These are phyloP conservation scores for Xylaria telfairii DNA, from an alignment of 495 filamentous ascomycete genomes.

Conservation along the genomic window DNA sequence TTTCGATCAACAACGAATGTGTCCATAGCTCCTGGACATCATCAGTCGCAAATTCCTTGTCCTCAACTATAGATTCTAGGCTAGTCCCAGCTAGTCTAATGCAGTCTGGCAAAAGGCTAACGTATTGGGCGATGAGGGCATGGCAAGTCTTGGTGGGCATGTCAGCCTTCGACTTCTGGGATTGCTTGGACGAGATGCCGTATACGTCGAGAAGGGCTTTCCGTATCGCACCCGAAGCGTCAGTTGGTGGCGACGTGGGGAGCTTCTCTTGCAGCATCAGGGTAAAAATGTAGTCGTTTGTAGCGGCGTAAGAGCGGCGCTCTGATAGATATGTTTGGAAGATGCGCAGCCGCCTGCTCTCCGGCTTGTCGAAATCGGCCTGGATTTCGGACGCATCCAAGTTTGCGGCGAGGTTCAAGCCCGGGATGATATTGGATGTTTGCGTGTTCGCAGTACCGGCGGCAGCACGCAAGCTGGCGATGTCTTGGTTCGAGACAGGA, in stretches of 20 bases:
- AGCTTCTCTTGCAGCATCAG: conserved; percentile 49
- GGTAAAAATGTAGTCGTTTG: conserved; percentile 50
- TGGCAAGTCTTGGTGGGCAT: conserved; percentile 43
- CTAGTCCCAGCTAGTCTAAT: conserved; percentile 40
- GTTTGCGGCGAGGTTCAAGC: conserved; percentile 47
- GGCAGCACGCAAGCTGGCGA: conserved; percentile 68
- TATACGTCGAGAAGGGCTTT: conserved; percentile 38
- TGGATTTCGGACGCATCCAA: conserved; percentile 56
- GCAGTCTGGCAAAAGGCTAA: conserved; percentile 44
- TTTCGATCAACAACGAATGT: conserved; percentile 67
- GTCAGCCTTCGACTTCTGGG: conserved; percentile 33
- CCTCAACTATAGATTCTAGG: conserved; percentile 33
- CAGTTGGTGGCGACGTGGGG: conserved; percentile 34
- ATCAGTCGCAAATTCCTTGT: conserved; percentile 43
- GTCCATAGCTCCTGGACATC: conserved; percentile 68
- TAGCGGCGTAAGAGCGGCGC: conserved; percentile 61
- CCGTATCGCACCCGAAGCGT: conserved; percentile 35
- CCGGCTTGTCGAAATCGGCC: conserved; percentile 61
- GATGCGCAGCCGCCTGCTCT: conserved; percentile 65
- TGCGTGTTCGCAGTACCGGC: conserved; percentile 63
- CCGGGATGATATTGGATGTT: conserved; percentile 52
- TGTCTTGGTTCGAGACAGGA: conserved; percentile 71
- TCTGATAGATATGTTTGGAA: conserved; percentile 74
- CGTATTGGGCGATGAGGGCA: conserved; percentile 48
- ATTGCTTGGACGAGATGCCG: conserved; percentile 40